Evolutionary conservation across 1,284 basidiomycete species (phyloP).

Genomic region (Ceratobasidium sp.): DNA sequence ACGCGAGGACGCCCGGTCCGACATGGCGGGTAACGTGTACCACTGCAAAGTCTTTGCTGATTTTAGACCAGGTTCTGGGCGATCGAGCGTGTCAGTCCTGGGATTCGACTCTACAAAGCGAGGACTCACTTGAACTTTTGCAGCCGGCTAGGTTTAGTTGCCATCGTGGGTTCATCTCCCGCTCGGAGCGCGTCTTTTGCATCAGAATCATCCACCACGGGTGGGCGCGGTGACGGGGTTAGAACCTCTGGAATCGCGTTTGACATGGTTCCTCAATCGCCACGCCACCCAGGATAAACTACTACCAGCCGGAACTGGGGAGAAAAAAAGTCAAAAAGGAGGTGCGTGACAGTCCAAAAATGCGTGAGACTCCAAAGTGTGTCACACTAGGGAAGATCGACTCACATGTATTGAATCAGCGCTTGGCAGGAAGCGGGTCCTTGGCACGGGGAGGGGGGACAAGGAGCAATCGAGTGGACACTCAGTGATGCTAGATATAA

Average conservation of each 20-base stretch:
- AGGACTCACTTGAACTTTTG: conserved; percentile 26
- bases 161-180: neutral
- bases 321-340: neutral
- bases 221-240: neutral
- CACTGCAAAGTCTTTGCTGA: conserved; percentile 34
- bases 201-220: neutral
- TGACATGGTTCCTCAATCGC: neutral
- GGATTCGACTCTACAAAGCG: neutral
- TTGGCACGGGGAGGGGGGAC: neutral
- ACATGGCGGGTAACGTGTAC: conserved; percentile 40
- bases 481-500: neutral
- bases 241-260: conserved; percentile 3
- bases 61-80: conserved; percentile 25
- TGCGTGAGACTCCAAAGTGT: neutral
- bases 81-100: neutral
- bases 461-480: too few relatives aligned
- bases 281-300: neutral
- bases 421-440: conserved; percentile 9
- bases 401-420: neutral
- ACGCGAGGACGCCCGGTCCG: conserved; percentile 31
- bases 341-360: neutral
- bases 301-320: neutral
- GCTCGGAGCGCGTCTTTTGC: neutral
- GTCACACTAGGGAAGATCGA: neutral
- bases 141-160: neutral